These are phyloP conservation scores for Neopestalotiopsis rosae DNA, from an alignment of 2,329 filamentous ascomycete genomes.

Conservation along the genomic window DNA sequence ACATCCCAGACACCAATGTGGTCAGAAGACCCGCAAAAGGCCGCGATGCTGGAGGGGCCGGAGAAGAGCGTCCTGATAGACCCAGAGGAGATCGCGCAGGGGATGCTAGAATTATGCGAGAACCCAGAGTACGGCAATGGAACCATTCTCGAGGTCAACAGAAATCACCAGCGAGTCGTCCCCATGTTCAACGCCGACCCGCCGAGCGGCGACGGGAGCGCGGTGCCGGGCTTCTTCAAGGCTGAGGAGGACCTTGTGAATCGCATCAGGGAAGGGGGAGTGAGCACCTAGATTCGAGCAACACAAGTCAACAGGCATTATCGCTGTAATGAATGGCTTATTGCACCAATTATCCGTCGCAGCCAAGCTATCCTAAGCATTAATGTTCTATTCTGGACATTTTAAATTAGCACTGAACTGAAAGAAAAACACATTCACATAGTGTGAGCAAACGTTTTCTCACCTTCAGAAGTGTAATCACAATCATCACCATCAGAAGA, in stretches of 20 bases:
- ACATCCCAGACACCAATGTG: constrained; percentile 10
- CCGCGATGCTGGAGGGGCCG: neutral
- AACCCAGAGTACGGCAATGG: constrained; percentile 32
- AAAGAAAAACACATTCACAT: no score
- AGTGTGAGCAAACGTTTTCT: no score
- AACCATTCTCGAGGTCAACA: constrained; percentile 39
- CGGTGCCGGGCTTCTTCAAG: constrained; percentile 31
- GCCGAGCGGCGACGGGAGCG: constrained; percentile 28
- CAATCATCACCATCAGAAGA: neutral
- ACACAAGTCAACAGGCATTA: no score
- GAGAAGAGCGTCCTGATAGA: neutral
- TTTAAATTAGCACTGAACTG: no score
- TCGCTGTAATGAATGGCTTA: no score
- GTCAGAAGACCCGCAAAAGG: constrained; percentile 14
- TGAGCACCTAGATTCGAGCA: neutral
- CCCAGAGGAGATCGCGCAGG: constrained; percentile 7
- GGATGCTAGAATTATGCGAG: constrained; percentile 12
- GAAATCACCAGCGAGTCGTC: constrained; percentile 31
- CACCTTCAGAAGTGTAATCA: neutral
- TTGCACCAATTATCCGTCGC: no score
- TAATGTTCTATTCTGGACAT: no score
- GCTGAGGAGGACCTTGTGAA: constrained; percentile 25
- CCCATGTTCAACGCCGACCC: constrained; percentile 33
- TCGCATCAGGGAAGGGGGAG: constrained; percentile 15
- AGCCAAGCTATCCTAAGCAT: no score